Base-by-base conservation (phyloP, 176 grass and related monocot genomes). In the barley (Hordeum vulgare) region DNA sequence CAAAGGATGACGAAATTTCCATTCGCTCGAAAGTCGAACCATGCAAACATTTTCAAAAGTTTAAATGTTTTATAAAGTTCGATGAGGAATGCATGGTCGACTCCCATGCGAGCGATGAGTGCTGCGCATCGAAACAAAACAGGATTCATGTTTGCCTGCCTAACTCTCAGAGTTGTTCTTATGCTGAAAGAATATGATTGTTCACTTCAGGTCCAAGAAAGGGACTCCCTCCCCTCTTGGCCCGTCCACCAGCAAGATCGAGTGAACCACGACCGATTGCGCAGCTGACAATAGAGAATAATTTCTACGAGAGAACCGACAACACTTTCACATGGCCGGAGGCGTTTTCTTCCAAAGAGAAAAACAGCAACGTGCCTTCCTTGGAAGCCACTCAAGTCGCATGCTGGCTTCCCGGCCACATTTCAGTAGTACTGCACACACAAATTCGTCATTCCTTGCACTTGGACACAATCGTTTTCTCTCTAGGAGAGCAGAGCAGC, bases 391-490 rank as follows among this genome's bases (percentile, higher is more conserved):
- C 90, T 86, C 74, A 17, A 89, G 27, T 69, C 1, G 49, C 7
- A n/a, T 6, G 60, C 61, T 62, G 56, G 54, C 79, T 92, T 92
- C 78, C 34, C 69, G 83, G 60, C 67, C 36, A 83, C 86, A 92
- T 69, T 67, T 83, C 24, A 67, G 63, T 34, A 79, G 44, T 3
- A 15, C 44, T 15, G 44, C 44, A 47, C 44, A 47, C 62, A 61
- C 49, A 74, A 61, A 66, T 80, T 44, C 74, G 85, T 78, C 74
- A 85, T 85, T 91, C 72, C 61, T 75, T 83, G 79, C 77, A 86
- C 86, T 85, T 76, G 79, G 82, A 73, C 60, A 59, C 39, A 85
- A 88, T 91, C 79, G 49, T 85, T 85, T 77, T 91, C 82, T 78
- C 15, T 23, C 45, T 17, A 1, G 41, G 14, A 0, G 45, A 33